Evolutionary conservation across 78 protist species (phyloP), one percentile per base, ranked within the genome.

Genomic region (Cavenderia fasciculata): DNA sequence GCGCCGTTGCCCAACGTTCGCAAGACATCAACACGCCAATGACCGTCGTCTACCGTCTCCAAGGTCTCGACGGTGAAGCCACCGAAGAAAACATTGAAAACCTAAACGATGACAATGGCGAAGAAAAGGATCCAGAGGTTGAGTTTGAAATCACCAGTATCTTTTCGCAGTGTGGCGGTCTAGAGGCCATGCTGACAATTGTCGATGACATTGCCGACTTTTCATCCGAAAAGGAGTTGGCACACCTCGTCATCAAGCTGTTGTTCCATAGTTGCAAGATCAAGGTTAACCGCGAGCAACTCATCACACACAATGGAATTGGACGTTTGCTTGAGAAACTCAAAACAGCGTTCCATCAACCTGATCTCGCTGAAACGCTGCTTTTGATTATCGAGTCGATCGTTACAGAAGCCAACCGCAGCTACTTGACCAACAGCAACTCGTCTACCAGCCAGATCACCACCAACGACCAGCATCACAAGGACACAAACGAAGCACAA

Each of bases 11-110:
- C 27, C 76, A 41, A 36, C 43, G 72, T 34, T 11, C 76, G 0
- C 43, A 19, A 0, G 78, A 71, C 27, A 51, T 51, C 57, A 62
- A 73, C 19, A 51, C 71, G 4, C 97, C 97, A 8, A 97, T 97
- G 98, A 59, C 27, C 18, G 96, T 97, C 3, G 41, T 93, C 10
- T 97, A 95, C 57, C 86, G 98, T 34, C 92, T 96, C 49, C 96
- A 94, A 46, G 97, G 95, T 43, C 36, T 75, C 4, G 97, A 96
- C 59, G 98, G 98, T 29, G 98, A 96, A 75, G 98, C 98, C 25
- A 97, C 97, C 8, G 98, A 96, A 57, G 86, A 77, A 36, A 77
- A 70, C 6, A 85, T 95, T 27, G 95, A 93, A 44, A n/a, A 44
- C 27, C 47, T 95, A 1, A 71, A 16, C 12, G 96, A 87, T 46